Percentiles rank a stretch among this genome's conserved stretches.
phyloP scores from a whole-genome alignment of 768 basidiomycete species.

The Trametes cubensis region DNA sequence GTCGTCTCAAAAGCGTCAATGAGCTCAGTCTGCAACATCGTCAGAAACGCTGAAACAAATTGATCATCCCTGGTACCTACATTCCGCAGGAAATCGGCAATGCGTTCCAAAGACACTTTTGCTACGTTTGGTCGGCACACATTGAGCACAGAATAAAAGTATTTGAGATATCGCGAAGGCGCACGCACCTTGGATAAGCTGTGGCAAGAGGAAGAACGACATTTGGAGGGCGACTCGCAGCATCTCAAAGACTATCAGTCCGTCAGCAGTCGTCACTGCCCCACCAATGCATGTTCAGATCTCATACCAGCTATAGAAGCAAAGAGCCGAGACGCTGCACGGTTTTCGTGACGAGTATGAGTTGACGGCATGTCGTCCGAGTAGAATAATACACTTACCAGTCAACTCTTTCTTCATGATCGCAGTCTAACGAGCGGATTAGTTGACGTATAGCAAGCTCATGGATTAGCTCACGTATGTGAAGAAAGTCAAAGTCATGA shows the following conservation, averaged over 20 bases:
- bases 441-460: too few species aligned
- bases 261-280: too few species aligned
- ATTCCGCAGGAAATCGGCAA: slow-evolving; percentile 45
- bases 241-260: slow-evolving; percentile 17
- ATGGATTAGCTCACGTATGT: slow-evolving; percentile 48
- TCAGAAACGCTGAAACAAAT: not conserved
- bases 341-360: too few species aligned
- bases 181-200: slow-evolving; percentile 9
- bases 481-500: slow-evolving; percentile 66
- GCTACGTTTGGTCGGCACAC: slow-evolving; percentile 1
- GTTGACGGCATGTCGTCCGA: not conserved
- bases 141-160: not conserved
- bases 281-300: too few species aligned
- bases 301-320: slow-evolving; percentile 23
- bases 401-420: slow-evolving; percentile 42
- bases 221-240: slow-evolving; percentile 12
- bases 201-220: slow-evolving; percentile 8
- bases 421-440: slow-evolving; percentile 31
- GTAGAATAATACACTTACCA: slow-evolving; percentile 15
- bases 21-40: slow-evolving; percentile 23
- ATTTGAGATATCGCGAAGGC: not conserved
- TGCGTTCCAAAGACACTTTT: slow-evolving; percentile 44
- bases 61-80: slow-evolving; percentile 6
- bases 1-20: slow-evolving; percentile 19
- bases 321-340: slow-evolving; percentile 21